These are phyloP conservation scores for Vigna nakashimae DNA, from an alignment of 306 rosid genomes.

Conservation along the genomic window DNA sequence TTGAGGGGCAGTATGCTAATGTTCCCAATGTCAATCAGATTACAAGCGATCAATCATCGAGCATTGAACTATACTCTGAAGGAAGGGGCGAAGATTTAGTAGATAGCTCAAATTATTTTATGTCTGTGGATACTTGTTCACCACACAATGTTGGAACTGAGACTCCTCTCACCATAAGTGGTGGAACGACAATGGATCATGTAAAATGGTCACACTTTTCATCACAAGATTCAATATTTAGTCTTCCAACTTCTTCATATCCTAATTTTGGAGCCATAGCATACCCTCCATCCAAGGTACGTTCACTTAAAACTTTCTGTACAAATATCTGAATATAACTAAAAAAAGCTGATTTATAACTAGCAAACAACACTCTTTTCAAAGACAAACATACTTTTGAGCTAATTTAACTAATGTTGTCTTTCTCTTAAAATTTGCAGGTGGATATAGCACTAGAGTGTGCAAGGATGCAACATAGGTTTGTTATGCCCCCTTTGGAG, in stretches of 20 bases:
- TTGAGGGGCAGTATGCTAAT: constrained; percentile 61
- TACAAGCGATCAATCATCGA: constrained; percentile 67
- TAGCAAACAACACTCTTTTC: too few species aligned
- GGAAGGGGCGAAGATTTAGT: constrained; percentile 77
- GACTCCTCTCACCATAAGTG: constrained; percentile 42
- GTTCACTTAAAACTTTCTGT: background rate
- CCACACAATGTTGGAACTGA: constrained; percentile 37
- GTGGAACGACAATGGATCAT: constrained; percentile 46
- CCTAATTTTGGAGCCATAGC: constrained; percentile 58
- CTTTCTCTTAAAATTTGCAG: constrained; percentile 40
- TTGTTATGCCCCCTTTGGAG: constrained; percentile 78
- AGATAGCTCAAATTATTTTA: constrained; percentile 63
- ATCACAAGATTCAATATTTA: constrained; percentile 56
- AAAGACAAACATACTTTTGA: background rate
- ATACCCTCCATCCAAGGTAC: constrained; percentile 85
- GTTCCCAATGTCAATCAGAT: constrained; percentile 53
- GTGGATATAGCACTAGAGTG: constrained; percentile 90
- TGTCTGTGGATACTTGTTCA: constrained; percentile 48
- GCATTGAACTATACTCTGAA: constrained; percentile 72
- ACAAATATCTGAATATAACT: background rate
- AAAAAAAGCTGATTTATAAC: too few species aligned
- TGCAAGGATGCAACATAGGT: constrained; percentile 89
- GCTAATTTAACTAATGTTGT: background rate
- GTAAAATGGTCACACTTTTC: constrained; percentile 61
- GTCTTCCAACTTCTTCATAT: constrained; percentile 53